These are phyloP conservation scores for Penicillium capsulatum DNA, from an alignment of 2,329 filamentous ascomycete species.

Conservation along the genomic window DNA sequence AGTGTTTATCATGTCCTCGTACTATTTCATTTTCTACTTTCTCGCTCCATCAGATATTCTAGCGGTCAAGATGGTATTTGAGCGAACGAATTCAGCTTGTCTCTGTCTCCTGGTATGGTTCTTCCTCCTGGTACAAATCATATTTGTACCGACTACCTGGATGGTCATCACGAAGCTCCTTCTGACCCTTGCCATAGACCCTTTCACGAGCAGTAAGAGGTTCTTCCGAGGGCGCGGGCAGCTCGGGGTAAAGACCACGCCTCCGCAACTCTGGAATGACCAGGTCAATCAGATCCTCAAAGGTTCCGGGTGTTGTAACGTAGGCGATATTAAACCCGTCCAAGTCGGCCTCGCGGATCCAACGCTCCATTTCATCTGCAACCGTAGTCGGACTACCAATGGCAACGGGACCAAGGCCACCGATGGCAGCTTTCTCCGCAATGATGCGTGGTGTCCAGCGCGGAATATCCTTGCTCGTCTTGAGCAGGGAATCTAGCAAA, in stretches of 20 bases:
- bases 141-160: constrained; percentile 59
- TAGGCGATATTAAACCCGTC: constrained; percentile 46
- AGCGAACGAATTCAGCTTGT: no score
- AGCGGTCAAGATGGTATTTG: no score
- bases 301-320: constrained; percentile 50
- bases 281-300: constrained; percentile 51
- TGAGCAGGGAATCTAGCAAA: constrained; percentile 48
- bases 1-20: no score
- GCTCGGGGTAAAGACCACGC: constrained; percentile 41
- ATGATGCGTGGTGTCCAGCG: constrained; percentile 46
- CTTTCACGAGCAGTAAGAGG: constrained; percentile 55
- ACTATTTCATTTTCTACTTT: no score
- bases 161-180: constrained; percentile 55
- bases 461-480: constrained; percentile 47
- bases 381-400: constrained; percentile 47
- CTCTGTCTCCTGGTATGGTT: neutral
- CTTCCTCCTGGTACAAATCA: constrained; percentile 54
- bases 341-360: constrained; percentile 44
- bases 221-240: constrained; percentile 22
- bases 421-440: constrained; percentile 47
- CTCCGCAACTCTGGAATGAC: constrained; percentile 47
- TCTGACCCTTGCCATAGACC: constrained; percentile 59
- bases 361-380: constrained; percentile 48
- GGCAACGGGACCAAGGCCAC: constrained; percentile 47
- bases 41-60: no score